Evolutionary conservation across 1,284 basidiomycete genomes (phyloP).

Genomic region (Cystobasidiaceae sp.): DNA sequence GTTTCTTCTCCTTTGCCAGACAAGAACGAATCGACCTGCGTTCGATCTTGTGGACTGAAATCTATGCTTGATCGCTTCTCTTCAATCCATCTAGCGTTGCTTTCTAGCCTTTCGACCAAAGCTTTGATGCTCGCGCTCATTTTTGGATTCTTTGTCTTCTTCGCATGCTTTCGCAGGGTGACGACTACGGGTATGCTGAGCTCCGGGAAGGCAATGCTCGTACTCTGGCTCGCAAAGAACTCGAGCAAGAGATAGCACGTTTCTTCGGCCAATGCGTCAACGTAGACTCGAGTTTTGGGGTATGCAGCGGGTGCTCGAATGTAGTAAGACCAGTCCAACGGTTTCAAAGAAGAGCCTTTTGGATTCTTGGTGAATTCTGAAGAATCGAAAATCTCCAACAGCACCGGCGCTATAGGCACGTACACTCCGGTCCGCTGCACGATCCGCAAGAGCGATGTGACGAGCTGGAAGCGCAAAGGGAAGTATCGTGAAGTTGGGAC

Average conservation of each 20-base stretch:
- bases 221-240: constrained; percentile 60
- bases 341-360: constrained; percentile 81
- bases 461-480: constrained; percentile 70
- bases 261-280: constrained; percentile 79
- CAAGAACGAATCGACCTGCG: constrained; percentile 70
- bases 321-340: constrained; percentile 79
- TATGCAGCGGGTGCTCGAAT: constrained; percentile 87
- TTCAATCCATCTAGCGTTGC: constrained; percentile 71
- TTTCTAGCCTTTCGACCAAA: constrained; percentile 76
- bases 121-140: constrained; percentile 61
- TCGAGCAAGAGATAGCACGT: constrained; percentile 70
- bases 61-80: constrained; percentile 60
- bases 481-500: constrained; percentile 74
- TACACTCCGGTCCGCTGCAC: constrained; percentile 75
- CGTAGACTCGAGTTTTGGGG: constrained; percentile 78
- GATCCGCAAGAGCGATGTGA: constrained; percentile 66
- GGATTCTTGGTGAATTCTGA: constrained; percentile 65
- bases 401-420: constrained; percentile 77
- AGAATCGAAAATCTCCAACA: constrained; percentile 80
- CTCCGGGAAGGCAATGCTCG: constrained; percentile 88
- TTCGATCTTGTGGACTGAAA: constrained; percentile 67
- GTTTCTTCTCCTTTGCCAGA: constrained; percentile 50
- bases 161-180: constrained; percentile 63
- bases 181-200: constrained; percentile 77
- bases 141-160: constrained; percentile 55